Conservation (phyloP, 1,139 yeast genomes). For the Nakaseomyces sp. region DNA sequence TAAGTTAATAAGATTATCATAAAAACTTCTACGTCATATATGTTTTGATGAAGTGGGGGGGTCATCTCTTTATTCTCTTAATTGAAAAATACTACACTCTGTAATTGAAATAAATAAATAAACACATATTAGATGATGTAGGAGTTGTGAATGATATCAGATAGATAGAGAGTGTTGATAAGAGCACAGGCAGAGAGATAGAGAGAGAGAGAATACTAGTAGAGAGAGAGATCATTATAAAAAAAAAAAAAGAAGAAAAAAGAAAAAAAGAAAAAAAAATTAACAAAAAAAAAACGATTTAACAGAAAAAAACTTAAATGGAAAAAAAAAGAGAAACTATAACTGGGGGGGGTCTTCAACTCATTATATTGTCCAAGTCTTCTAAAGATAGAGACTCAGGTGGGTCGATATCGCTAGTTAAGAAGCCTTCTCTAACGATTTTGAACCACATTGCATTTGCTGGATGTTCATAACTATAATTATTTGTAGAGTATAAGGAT, state of each 20-base stretch:
- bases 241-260: not conserved
- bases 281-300: not conserved
- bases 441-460: constrained; percentile 43
- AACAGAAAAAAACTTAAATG: not conserved
- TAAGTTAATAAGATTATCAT: no score
- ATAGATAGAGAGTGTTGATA: no score
- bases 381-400: constrained; percentile 71
- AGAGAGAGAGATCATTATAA: not conserved
- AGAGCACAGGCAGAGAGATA: no score
- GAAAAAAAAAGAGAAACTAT: constrained; percentile 6
- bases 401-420: constrained; percentile 63
- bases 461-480: constrained; percentile 3
- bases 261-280: not conserved
- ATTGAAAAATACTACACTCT: no score
- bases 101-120: no score
- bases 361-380: constrained; percentile 60
- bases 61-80: no score
- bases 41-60: no score
- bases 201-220: no score
- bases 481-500: constrained; percentile 1
- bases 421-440: constrained; percentile 64
- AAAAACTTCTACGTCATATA: no score
- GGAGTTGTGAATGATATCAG: no score
- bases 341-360: constrained; percentile 22
- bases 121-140: no score